These are phyloP conservation scores for Claviceps africana DNA, from an alignment of 2,329 filamentous ascomycete species.

Conservation along the genomic window DNA sequence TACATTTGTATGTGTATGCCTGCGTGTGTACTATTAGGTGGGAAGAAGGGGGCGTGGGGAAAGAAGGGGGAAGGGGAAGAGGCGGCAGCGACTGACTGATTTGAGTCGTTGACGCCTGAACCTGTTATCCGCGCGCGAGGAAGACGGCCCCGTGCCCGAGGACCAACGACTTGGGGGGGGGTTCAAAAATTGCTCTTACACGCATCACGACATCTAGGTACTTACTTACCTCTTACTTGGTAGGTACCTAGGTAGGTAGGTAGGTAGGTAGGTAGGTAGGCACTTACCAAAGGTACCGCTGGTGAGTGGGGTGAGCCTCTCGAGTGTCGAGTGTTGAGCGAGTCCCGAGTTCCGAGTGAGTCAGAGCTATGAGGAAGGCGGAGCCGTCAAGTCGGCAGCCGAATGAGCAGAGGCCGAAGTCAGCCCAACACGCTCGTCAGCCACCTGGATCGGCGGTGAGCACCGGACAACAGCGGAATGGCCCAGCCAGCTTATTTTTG, in stretches of 20 bases:
- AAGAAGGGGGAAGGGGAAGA: too few species aligned
- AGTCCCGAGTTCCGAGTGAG: background rate
- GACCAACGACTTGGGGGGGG: background rate
- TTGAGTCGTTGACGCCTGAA: conserved; percentile 14
- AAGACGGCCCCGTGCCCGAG: background rate
- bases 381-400: background rate
- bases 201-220: background rate
- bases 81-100: background rate
- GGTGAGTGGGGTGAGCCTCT: background rate
- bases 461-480: conserved; percentile 1
- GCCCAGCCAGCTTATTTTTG: background rate
- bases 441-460: background rate
- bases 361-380: background rate
- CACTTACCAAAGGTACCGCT: background rate
- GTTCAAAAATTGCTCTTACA: background rate
- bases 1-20: background rate
- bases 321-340: background rate
- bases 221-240: too few species aligned
- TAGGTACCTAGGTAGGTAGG: too few species aligned
- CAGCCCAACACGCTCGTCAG: background rate
- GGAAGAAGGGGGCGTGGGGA: background rate
- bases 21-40: background rate
- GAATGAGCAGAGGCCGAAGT: background rate
- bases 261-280: too few species aligned
- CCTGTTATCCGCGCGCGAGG: background rate